Evolutionary conservation across 2,329 filamentous ascomycete species (phyloP).

Genomic region (Ophiostoma quercus): DNA sequence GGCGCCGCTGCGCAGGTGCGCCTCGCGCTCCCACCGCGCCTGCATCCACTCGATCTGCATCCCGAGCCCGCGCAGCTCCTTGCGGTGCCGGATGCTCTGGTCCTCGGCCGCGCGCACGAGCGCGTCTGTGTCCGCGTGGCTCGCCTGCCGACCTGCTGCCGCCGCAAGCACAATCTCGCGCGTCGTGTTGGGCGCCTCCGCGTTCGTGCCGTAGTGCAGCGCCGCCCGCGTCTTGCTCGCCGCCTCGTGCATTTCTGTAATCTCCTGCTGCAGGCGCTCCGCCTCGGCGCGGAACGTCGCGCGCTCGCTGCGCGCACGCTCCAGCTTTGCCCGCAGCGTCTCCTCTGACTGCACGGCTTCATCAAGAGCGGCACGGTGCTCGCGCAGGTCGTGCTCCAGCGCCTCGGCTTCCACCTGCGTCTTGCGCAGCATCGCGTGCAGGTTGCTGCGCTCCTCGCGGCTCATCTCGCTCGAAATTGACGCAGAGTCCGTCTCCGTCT

Average conservation of each 20-base stretch:
- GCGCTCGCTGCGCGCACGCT: constrained; percentile 62
- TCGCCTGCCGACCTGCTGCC: constrained; percentile 30
- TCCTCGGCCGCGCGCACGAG: constrained; percentile 53
- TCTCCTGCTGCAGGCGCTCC: constrained; percentile 51
- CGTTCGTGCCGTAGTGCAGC: constrained; percentile 27
- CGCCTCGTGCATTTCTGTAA: constrained; percentile 42
- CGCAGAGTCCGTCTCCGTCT: constrained; percentile 22
- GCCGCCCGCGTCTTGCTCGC: constrained; percentile 36
- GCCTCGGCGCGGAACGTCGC: constrained; percentile 50
- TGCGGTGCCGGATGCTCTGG: constrained; percentile 63
- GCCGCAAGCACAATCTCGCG: constrained; percentile 27
- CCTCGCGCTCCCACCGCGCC: constrained; percentile 73
- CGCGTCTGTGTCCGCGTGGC: constrained; percentile 50
- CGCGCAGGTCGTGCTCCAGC: constrained; percentile 65
- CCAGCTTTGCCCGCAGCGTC: constrained; percentile 61
- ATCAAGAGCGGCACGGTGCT: constrained; percentile 62
- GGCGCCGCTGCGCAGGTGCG: constrained; percentile 70
- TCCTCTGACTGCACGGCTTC: constrained; percentile 52
- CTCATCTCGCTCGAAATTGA: constrained; percentile 37
- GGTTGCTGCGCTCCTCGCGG: constrained; percentile 52
- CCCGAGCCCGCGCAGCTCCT: constrained; percentile 73
- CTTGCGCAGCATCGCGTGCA: constrained; percentile 57
- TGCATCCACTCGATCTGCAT: constrained; percentile 91
- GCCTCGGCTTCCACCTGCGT: constrained; percentile 61
- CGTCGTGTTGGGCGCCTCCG: constrained; percentile 19